Evolutionary conservation across 495 filamentous ascomycete genomes (phyloP), one percentile per base, ranked within the genome.

Genomic region (Tuber aestivum): DNA sequence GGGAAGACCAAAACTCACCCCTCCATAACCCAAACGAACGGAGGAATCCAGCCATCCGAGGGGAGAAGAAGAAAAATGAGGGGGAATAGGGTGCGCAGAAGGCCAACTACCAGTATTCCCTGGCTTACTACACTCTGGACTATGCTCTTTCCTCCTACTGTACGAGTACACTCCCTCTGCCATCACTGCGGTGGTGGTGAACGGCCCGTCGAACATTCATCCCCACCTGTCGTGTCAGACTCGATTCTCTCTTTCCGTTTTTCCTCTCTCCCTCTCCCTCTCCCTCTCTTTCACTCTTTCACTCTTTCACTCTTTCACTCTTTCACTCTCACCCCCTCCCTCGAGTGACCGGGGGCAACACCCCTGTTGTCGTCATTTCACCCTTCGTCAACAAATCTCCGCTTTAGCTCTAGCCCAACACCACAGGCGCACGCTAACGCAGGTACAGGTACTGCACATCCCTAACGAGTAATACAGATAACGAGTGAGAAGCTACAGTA

Each of bases 361-460:
- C 23, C 48, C 48, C 48, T 56, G 48, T 56, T 56, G 48, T 12
- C 48, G 48, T 56, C 48, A 56, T 56, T 56, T 56, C 48, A 56
- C 48, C 1, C 37, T 78, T 74, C 72, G 76, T 79, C 72, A 75
- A 78, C 45, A 75, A 75, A 61, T 70, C 76, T 79, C 77, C 75
- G 75, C 76, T 71, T 78, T 72, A 14, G 77, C 41, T 45, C 45
- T 78, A 70, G 76, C 71, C 50, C 18, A 14, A 65, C 56, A 16
- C n/a, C 2, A 65, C n/a, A 16, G 56, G 56, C 70, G 44, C 72
- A 41, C 76, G 76, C 77, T 79, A 79, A 71, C 77, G 77, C 77
- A 79, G 77, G 77, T 79, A 79, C 77, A 1, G 8, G 45, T 23
- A 48, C 45, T 23, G 21, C 6, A 50, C 42, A 12, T 21, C 48